Evolutionary conservation across 2,329 filamentous ascomycete genomes (phyloP).

Genomic region (Penicillium sp.): DNA sequence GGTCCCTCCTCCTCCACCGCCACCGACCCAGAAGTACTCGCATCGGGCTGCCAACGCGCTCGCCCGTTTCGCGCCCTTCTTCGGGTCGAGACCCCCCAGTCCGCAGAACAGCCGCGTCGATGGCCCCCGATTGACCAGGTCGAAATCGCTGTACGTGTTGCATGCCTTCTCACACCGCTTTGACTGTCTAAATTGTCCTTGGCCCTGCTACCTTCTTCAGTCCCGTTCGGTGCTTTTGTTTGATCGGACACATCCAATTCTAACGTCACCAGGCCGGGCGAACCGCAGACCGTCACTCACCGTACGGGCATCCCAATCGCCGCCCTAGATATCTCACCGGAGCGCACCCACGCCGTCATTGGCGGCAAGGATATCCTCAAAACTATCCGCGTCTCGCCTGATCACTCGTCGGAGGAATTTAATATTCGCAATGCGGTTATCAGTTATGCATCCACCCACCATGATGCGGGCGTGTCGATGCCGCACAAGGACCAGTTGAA

Average conservation of each 20-base stretch:
- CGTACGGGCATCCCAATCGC: slow-evolving; percentile 64
- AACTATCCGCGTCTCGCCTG: slow-evolving; percentile 59
- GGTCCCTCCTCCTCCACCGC: slow-evolving; percentile 37
- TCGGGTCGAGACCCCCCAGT: slow-evolving; percentile 54
- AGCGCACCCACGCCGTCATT: slow-evolving; percentile 62
- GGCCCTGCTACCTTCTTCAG: slow-evolving; percentile 5
- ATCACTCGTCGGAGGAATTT: slow-evolving; percentile 59
- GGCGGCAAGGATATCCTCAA: slow-evolving; percentile 66
- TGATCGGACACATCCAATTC: slow-evolving; percentile 13
- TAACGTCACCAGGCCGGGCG: slow-evolving; percentile 42
- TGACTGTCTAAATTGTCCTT: neutral
- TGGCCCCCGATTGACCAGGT: slow-evolving; percentile 34
- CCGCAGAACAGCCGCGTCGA: slow-evolving; percentile 41
- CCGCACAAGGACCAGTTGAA: slow-evolving; percentile 59
- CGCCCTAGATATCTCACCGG: slow-evolving; percentile 62
- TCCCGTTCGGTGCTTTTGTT: slow-evolving; percentile 1
- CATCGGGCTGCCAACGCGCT: slow-evolving; percentile 47
- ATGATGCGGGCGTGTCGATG: slow-evolving; percentile 45
- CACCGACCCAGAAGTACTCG: slow-evolving; percentile 40
- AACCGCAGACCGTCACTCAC: slow-evolving; percentile 58
- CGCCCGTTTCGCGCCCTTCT: slow-evolving; percentile 54
- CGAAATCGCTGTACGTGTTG: slow-evolving; percentile 41
- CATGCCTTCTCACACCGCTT: slow-evolving; percentile 16
- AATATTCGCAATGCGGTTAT: slow-evolving; percentile 62
- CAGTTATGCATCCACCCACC: slow-evolving; percentile 55